Conservation (phyloP, 2,329 filamentous ascomycete species). For the Herpotrichia juniperi region DNA sequence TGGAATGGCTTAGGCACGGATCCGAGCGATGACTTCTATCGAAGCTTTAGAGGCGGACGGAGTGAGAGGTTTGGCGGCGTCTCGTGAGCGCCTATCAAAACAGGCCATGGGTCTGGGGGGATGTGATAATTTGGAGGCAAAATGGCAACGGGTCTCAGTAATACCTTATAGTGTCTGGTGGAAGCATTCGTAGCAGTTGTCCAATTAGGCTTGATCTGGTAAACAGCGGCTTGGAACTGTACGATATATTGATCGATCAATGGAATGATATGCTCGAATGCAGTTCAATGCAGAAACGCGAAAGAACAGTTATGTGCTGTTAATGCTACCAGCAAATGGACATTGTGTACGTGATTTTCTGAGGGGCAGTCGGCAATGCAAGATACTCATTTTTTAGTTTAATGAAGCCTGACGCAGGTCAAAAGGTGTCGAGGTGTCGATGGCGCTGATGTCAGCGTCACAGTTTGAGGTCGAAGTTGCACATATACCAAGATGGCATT, state of each 20-base stretch:
- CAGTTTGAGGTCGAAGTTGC: too few relatives aligned
- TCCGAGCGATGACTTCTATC: slow-evolving; percentile 87
- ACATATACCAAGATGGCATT: too few relatives aligned
- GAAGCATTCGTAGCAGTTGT: background rate
- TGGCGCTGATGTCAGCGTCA: too few relatives aligned
- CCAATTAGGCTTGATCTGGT: background rate
- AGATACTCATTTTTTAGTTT: too few relatives aligned
- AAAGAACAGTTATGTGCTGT: background rate
- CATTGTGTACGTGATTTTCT: too few relatives aligned
- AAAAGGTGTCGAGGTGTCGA: too few relatives aligned
- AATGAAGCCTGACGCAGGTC: too few relatives aligned
- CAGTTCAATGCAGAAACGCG: background rate
- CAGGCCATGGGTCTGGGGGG: background rate
- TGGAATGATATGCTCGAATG: too few relatives aligned
- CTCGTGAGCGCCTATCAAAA: slow-evolving; percentile 8
- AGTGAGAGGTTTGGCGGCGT: slow-evolving; percentile 41
- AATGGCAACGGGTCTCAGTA: background rate
- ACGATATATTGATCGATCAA: background rate
- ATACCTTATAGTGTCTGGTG: background rate
- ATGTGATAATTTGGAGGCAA: background rate
- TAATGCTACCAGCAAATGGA: too few relatives aligned
- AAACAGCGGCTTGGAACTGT: background rate
- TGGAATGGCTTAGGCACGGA: slow-evolving; percentile 65
- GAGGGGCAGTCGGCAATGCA: too few relatives aligned
- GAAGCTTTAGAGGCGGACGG: slow-evolving; percentile 75